Evolutionary conservation across 2,329 filamentous ascomycete species (phyloP).

Genomic region (Colletotrichum sp.): DNA sequence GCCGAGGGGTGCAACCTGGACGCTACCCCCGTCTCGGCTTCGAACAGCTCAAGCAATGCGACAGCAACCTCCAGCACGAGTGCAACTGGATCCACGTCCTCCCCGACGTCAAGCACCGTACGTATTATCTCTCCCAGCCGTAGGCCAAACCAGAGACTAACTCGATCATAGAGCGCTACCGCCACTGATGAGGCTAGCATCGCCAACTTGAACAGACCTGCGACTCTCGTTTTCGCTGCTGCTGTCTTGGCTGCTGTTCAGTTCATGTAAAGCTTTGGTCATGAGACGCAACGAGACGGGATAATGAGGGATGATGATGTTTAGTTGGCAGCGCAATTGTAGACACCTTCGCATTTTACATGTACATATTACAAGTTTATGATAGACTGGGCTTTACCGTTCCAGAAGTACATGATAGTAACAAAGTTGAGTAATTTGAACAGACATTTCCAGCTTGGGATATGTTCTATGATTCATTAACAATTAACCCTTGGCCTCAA

Average conservation of each 20-base stretch:
- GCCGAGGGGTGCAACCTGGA: conserved; percentile 32
- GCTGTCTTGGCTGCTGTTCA: background rate
- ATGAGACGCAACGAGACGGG: background rate
- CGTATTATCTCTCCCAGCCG: background rate
- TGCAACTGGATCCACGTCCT: background rate
- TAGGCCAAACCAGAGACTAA: background rate
- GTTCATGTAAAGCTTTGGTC: background rate
- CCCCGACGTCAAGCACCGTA: background rate
- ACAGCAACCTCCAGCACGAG: background rate
- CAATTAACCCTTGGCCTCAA: background rate
- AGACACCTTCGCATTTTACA: background rate
- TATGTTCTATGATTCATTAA: background rate
- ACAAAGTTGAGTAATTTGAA: background rate
- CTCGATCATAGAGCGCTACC: background rate
- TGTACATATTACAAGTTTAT: background rate
- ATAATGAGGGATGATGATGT: background rate
- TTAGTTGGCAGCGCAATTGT: background rate
- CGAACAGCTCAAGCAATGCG: background rate
- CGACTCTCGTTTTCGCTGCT: background rate
- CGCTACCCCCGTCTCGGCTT: background rate
- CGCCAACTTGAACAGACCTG: background rate
- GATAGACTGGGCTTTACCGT: background rate
- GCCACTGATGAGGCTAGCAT: background rate
- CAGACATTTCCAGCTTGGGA: background rate
- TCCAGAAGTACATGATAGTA: background rate